phyloP scores from a whole-genome alignment of 306 rosid species.

The Cercis canadensis region DNA sequence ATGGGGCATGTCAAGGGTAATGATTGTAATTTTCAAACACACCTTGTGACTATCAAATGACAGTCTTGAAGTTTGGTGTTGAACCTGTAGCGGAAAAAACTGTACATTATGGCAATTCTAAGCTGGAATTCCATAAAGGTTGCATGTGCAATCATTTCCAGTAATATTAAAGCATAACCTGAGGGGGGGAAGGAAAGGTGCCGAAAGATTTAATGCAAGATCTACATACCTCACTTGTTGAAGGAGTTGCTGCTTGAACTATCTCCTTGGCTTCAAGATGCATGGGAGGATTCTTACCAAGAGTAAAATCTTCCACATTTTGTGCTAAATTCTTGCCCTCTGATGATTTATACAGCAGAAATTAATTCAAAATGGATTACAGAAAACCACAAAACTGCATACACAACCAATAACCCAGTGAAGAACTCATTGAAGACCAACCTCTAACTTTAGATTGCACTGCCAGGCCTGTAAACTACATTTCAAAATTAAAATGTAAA shows the following conservation, averaged over 20 bases:
- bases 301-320: constrained; percentile 22
- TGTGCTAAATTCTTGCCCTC: constrained; percentile 27
- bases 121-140: background rate
- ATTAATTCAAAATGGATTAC: constrained; percentile 19
- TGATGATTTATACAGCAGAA: constrained; percentile 35
- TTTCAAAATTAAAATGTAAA: constrained; percentile 40
- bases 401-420: constrained; percentile 13
- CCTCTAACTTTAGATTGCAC: constrained; percentile 62
- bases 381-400: constrained; percentile 30
- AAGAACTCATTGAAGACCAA: constrained; percentile 43
- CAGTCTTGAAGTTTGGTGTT: constrained; percentile 46
- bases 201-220: constrained; percentile 9
- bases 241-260: constrained; percentile 48
- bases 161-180: no score
- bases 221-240: constrained; percentile 60
- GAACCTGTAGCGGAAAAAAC: constrained; percentile 51
- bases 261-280: constrained; percentile 47
- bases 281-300: constrained; percentile 41
- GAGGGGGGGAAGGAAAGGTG: background rate
- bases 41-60: constrained; percentile 67
- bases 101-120: background rate
- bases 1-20: background rate
- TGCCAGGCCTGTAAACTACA: constrained; percentile 64
- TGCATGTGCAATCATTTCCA: no score
- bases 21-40: constrained; percentile 17